phyloP scores from a whole-genome alignment of 2,329 filamentous ascomycete genomes.

The Fonsecaea pedrosoi region DNA sequence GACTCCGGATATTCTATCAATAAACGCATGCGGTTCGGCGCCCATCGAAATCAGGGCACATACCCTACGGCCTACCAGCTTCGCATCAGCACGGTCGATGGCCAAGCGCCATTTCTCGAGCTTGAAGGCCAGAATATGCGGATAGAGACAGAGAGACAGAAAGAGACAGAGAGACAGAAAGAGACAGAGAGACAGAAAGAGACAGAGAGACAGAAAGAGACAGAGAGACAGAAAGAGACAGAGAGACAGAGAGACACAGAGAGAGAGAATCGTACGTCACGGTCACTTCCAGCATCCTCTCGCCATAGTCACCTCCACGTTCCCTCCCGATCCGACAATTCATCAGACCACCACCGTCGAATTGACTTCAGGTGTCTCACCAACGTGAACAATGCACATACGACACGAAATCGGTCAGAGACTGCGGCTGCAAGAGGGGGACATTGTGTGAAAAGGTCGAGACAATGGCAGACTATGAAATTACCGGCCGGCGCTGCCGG shows the following conservation, averaged over 20 bases:
- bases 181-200: too few species aligned
- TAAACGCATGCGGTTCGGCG: not conserved
- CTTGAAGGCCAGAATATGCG: slow-evolving; percentile 7
- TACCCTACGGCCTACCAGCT: slow-evolving; percentile 5
- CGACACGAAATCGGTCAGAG: not conserved
- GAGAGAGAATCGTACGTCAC: not conserved
- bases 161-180: too few species aligned
- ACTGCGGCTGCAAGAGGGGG: not conserved
- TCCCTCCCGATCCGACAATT: not conserved
- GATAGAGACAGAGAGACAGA: not conserved
- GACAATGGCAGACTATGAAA: not conserved
- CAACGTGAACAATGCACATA: too few species aligned
- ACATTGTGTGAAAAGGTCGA: not conserved
- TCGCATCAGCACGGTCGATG: slow-evolving; percentile 7
- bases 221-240: too few species aligned
- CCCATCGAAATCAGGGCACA: slow-evolving; percentile 5
- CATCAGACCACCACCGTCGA: slow-evolving; percentile 1
- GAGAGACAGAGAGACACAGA: too few species aligned
- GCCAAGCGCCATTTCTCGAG: slow-evolving; percentile 23
- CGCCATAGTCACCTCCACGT: not conserved
- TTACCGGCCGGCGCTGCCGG: too few species aligned
- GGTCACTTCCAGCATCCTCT: slow-evolving; percentile 1
- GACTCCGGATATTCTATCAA: too few species aligned
- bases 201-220: too few species aligned
- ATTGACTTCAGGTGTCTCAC: not conserved